Conservation (phyloP, 805 yeast genomes). For the Jamesozyma lodderae region DNA sequence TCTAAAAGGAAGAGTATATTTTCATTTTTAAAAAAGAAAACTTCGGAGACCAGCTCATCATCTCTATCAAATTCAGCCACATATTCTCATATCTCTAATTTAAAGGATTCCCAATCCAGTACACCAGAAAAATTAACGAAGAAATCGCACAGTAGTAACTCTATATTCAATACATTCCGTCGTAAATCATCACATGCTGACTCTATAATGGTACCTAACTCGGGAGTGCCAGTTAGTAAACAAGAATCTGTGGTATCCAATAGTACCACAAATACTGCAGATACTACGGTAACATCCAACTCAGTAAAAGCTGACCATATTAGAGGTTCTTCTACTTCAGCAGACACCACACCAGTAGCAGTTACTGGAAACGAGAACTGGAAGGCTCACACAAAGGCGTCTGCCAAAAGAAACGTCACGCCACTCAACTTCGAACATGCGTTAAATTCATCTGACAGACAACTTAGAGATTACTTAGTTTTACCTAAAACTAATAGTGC, state of each 20-base stretch:
- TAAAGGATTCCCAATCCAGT: constrained; percentile 3
- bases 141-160: constrained; percentile 25
- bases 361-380: neutral
- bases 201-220: neutral
- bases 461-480: too few relatives aligned
- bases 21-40: constrained; percentile 24
- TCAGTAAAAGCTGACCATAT: too few relatives aligned
- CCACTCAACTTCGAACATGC: constrained; percentile 21
- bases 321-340: too few relatives aligned
- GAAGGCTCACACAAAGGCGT: neutral
- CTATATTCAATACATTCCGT: constrained; percentile 21
- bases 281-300: neutral
- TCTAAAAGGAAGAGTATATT: constrained; percentile 21
- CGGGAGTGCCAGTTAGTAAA: too few relatives aligned
- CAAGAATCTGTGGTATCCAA: neutral
- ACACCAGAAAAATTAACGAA: constrained; percentile 17
- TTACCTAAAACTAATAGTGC: too few relatives aligned
- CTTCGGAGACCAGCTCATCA: constrained; percentile 9
- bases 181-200: constrained; percentile 2
- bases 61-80: constrained; percentile 7
- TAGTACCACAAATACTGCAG: neutral
- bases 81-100: neutral
- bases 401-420: constrained; percentile 18
- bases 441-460: too few relatives aligned
- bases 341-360: too few relatives aligned